phyloP scores from a whole-genome alignment of 768 basidiomycete species.

The Lactarius sanguifluus region DNA sequence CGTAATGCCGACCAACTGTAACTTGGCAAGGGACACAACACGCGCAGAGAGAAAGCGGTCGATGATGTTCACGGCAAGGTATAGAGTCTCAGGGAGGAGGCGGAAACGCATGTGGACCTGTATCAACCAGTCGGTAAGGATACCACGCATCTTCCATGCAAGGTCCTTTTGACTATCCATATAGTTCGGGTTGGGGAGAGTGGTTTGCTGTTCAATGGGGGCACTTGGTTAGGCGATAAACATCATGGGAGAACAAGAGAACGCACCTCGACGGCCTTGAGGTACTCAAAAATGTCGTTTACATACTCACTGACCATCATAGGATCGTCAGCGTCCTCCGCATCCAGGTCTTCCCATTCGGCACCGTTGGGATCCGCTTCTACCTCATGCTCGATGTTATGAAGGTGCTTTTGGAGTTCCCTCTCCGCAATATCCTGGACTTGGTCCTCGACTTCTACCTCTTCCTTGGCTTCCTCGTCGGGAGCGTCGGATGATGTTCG shows the following conservation, averaged over 20 bases:
- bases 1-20: constrained; percentile 83
- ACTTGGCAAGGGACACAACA: constrained; percentile 58
- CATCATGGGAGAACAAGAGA: constrained; percentile 22
- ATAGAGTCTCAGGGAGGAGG: constrained; percentile 87
- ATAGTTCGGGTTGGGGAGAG: constrained; percentile 82
- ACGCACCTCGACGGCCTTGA: constrained; percentile 79
- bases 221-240: constrained; percentile 2
- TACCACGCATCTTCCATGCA: constrained; percentile 85
- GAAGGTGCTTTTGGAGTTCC: constrained; percentile 36
- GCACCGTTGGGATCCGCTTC: constrained; percentile 66
- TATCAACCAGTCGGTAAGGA: constrained; percentile 91
- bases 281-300: constrained; percentile 87
- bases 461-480: constrained; percentile 38
- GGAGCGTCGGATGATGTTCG: constrained; percentile 68
- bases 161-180: constrained; percentile 83
- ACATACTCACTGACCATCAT: constrained; percentile 98
- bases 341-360: constrained; percentile 90
- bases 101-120: constrained; percentile 87
- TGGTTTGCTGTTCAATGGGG: constrained; percentile 50
- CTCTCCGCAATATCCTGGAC: constrained; percentile 34
- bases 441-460: constrained; percentile 47
- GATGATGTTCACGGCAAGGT: constrained; percentile 82
- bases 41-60: constrained; percentile 63
- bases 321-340: constrained; percentile 90
- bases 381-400: constrained; percentile 43